Conservation (phyloP, 192 early-diverging fungal genomes). For the Phycomyces blakesleeanus region DNA sequence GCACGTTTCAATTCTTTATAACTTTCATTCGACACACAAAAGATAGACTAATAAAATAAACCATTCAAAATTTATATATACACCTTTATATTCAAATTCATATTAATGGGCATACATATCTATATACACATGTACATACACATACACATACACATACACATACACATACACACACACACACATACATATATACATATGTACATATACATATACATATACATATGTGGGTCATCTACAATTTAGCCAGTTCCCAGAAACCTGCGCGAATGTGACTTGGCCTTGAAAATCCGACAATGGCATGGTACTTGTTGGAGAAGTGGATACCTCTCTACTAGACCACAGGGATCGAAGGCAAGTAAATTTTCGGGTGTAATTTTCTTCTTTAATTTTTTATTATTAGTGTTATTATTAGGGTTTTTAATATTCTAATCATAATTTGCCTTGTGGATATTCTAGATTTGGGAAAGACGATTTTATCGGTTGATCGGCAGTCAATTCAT, state of each 20-base stretch:
- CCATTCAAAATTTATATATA: not conserved
- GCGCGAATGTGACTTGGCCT: slow-evolving; percentile 19
- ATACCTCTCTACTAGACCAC: slow-evolving; percentile 11
- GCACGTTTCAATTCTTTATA: no score
- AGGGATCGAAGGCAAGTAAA: slow-evolving; percentile 18
- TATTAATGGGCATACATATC: no score
- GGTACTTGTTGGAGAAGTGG: slow-evolving; percentile 23
- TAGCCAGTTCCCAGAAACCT: slow-evolving; percentile 21
- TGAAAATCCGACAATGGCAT: slow-evolving; percentile 30
- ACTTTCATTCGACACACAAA: no score
- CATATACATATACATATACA: no score
- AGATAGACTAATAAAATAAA: no score
- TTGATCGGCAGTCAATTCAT: slow-evolving; percentile 22
- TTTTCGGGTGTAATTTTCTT: no score
- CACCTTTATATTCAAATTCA: slow-evolving; percentile 3
- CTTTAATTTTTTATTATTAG: not conserved
- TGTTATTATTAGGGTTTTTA: not conserved
- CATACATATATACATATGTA: no score
- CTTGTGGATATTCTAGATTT: slow-evolving; percentile 3
- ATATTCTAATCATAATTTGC: not conserved
- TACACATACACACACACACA: no score
- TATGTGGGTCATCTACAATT: no score
- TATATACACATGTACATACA: no score
- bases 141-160: no score
- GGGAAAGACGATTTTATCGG: slow-evolving; percentile 17